A percentile compares a stretch with the other conserved stretches of the same genome.
Conservation (phyloP, 805 yeast genomes). For the Spencermartinsiella europaea region DNA sequence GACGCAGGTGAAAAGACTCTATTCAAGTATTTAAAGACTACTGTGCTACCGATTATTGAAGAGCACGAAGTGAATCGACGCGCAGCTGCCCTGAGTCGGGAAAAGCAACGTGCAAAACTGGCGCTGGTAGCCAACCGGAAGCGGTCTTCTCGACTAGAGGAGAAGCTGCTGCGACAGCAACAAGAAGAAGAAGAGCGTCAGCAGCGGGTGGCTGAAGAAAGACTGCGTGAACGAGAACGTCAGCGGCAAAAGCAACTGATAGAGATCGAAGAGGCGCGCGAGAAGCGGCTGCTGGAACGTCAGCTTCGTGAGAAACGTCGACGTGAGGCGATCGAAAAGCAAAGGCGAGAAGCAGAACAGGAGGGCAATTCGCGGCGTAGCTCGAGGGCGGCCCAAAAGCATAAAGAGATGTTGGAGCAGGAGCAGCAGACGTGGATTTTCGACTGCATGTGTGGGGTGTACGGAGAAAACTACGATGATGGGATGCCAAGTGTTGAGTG, state of each 20-base stretch:
- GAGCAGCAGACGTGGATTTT: constrained; percentile 32
- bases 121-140: constrained; percentile 29
- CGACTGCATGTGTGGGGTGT: constrained; percentile 38
- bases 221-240: constrained; percentile 11
- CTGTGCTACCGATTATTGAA: constrained; percentile 29
- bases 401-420: constrained; percentile 9
- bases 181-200: constrained; percentile 22
- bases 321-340: constrained; percentile 4
- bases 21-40: constrained; percentile 16
- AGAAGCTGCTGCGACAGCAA: constrained; percentile 18
- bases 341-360: constrained; percentile 12
- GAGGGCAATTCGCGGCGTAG: constrained; percentile 1
- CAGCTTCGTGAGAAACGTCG: constrained; percentile 13
- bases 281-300: constrained; percentile 9
- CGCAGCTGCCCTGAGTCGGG: constrained; percentile 24
- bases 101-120: constrained; percentile 23
- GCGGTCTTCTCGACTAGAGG: constrained; percentile 31
- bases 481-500: constrained; percentile 35
- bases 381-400: constrained; percentile 9
- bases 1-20: constrained; percentile 20
- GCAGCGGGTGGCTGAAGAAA: constrained; percentile 15
- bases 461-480: constrained; percentile 37
- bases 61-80: constrained; percentile 24
- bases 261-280: constrained; percentile 13
- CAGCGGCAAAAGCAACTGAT: constrained; percentile 4